Base-by-base conservation (phyloP, 2,329 filamentous ascomycete genomes). In the Pseudogymnoascus sp. region DNA sequence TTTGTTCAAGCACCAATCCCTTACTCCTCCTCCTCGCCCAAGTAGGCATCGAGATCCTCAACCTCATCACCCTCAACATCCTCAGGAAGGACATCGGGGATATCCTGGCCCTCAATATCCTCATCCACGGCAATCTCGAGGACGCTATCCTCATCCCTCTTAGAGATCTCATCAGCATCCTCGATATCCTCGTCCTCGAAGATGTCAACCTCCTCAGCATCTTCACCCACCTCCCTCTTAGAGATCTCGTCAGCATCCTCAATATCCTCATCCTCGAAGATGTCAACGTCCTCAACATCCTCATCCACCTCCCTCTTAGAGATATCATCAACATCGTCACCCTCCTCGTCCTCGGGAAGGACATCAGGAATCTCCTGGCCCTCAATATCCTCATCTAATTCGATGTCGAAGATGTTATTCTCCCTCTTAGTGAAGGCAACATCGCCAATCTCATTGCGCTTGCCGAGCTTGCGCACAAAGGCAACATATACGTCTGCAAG, bases 401-500 rank as follows among this genome's bases (percentile, higher is more conserved):
- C 23, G 15, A 50, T 50, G 1, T 50, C 15, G 13, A 50, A 50
- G 44, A 50, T 50, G 21, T 26, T 50, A 9, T 46, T 13, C 13
- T 46, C 21, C 7, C 44, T 50, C 44, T 50, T 50, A 6, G 21
- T 6, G 44, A 50, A 50, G 13, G 44, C 7, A 26, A 50, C 23
- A 26, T 50, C 44, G 21, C 23, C 44, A 50, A 26, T n/a, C 13
- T n/a, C 13, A 15, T 29, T 2, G 5, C 44, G 44, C 44, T 50
- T 50, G 13, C 44, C 44, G 7, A 6, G 15, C 21, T 50, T 26
- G 44, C 44, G 44, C 6, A 50, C 44, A 50, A 50, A 50, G 13
- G 44, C 44, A 50, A 50, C 44, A 50, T 77, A 77, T 0, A 73
- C 62, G 60, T 73, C 66, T 0, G 75, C 75, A 42, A 72, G 63